Evolutionary conservation across 225 moss, liverwort and hornwort species (phyloP).

Genomic region (Sphagnum tenellum): DNA sequence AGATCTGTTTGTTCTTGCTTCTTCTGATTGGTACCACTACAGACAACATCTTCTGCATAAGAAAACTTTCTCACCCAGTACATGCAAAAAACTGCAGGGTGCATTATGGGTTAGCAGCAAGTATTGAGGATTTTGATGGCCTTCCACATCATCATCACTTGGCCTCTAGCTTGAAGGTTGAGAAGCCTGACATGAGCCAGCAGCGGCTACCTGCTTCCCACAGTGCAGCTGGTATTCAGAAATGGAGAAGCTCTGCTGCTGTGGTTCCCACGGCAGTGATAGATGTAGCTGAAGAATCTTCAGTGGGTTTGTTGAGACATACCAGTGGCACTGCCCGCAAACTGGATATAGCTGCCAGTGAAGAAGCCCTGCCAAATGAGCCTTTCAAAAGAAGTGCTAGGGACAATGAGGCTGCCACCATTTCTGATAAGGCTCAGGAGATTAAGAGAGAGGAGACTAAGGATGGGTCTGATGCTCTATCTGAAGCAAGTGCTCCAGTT

Average conservation of each 20-base stretch:
- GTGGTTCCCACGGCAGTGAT: conserved; percentile 7
- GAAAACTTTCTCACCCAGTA: conserved; percentile 2
- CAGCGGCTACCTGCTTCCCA: conserved; percentile 8
- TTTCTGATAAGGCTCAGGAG: conserved; percentile 21
- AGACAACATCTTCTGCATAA: conserved; percentile 1
- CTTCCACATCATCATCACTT: conserved; percentile 20
- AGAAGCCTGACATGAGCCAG: conserved; percentile 18
- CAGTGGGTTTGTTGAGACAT: conserved; percentile 12
- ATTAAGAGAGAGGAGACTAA: conserved; percentile 28
- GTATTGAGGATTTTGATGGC: conserved; percentile 44
- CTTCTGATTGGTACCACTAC: conserved; percentile 1
- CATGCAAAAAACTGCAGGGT: conserved; percentile 24
- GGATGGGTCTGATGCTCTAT: conserved; percentile 18
- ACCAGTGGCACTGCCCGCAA: conserved; percentile 9
- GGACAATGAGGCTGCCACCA: conserved; percentile 21
- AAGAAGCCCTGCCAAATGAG: conserved; percentile 8
- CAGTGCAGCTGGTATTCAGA: conserved; percentile 14
- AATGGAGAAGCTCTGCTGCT: conserved; percentile 18
- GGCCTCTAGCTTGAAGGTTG: conserved; percentile 29
- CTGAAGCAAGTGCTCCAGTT: conserved; percentile 17
- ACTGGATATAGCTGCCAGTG: conserved; percentile 12
- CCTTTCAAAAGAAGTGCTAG: conserved; percentile 23
- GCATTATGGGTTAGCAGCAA: conserved; percentile 39
- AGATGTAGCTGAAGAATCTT: conserved; percentile 12
- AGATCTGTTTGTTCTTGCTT: conserved; percentile 2